Evolutionary conservation across 164 flowering plant species (phyloP).

Genomic region (Vitis riparia): DNA sequence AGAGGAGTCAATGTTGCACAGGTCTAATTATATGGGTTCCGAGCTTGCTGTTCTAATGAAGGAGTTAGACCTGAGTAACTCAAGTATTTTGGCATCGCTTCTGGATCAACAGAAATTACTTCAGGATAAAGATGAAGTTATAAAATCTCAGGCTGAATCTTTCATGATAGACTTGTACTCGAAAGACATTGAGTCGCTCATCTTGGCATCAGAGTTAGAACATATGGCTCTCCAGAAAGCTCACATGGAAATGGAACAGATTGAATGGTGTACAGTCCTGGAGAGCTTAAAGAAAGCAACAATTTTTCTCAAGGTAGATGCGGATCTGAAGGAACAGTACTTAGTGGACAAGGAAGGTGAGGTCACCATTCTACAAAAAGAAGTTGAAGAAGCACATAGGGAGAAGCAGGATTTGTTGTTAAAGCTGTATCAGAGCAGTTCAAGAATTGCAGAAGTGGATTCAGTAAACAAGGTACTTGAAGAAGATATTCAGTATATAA

Average conservation of each 20-base stretch:
- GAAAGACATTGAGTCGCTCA: constrained; percentile 60
- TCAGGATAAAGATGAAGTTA: constrained; percentile 44
- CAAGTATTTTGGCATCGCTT: constrained; percentile 34
- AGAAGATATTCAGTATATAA: constrained; percentile 32
- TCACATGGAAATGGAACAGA: constrained; percentile 20
- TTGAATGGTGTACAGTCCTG: constrained; percentile 16
- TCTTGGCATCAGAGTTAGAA: constrained; percentile 51
- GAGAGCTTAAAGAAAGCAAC: constrained; percentile 47
- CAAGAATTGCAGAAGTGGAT: constrained; percentile 27
- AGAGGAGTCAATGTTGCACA: constrained; percentile 79
- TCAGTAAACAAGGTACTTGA: constrained; percentile 28
- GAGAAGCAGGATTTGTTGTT: constrained; percentile 28
- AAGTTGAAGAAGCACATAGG: constrained; percentile 24
- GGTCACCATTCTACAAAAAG: constrained; percentile 29
- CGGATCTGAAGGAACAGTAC: constrained; percentile 38
- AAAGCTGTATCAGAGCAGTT: constrained; percentile 23
- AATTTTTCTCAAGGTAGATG: constrained; percentile 42
- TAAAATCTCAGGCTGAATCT: constrained; percentile 41
- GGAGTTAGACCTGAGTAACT: constrained; percentile 61
- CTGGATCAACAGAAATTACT: constrained; percentile 55
- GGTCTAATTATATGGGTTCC: constrained; percentile 74
- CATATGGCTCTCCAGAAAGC: constrained; percentile 36
- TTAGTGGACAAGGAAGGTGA: constrained; percentile 37
- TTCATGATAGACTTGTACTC: constrained; percentile 33
- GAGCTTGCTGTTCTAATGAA: constrained; percentile 65